Evolutionary conservation across 2,329 filamentous ascomycete genomes (phyloP).

Genomic region (Pseudocercospora musae): DNA sequence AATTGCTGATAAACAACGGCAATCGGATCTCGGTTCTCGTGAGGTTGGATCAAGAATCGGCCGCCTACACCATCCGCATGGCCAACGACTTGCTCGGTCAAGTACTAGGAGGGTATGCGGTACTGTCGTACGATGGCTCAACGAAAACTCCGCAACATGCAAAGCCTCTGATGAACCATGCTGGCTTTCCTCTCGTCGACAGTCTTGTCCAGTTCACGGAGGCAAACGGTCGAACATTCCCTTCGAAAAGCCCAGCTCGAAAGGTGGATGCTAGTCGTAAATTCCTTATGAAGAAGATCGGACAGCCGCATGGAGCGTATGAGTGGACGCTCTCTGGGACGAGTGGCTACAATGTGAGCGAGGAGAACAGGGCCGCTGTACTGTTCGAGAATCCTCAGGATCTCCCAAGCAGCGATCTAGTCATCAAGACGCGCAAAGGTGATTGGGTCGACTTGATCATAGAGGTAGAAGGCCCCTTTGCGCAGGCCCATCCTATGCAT

Average conservation of each 20-base stretch:
- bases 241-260: background rate
- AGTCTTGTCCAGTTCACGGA: slow-evolving; percentile 4
- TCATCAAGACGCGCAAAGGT: slow-evolving; percentile 27
- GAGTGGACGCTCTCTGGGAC: background rate
- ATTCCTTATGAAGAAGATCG: slow-evolving; percentile 6
- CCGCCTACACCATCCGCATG: slow-evolving; percentile 32
- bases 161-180: slow-evolving; percentile 4
- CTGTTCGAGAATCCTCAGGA: background rate
- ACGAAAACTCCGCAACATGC: background rate
- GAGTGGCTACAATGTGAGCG: background rate
- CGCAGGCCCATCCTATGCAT: slow-evolving; percentile 57
- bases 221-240: background rate
- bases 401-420: background rate
- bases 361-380: background rate
- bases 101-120: slow-evolving; percentile 12
- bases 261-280: slow-evolving; percentile 5
- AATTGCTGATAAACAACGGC: slow-evolving; percentile 50
- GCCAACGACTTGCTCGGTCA: slow-evolving; percentile 11
- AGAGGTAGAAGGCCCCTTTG: slow-evolving; percentile 12
- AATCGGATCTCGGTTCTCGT: slow-evolving; percentile 54
- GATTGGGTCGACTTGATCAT: slow-evolving; percentile 36
- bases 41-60: slow-evolving; percentile 43
- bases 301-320: background rate
- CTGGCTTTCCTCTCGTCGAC: slow-evolving; percentile 2
- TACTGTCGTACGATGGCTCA: slow-evolving; percentile 5